Evolutionary conservation across 495 filamentous ascomycete species (phyloP), one percentile per base, ranked within the genome.

Genomic region (Hyphodiscus hymeniophilus): DNA sequence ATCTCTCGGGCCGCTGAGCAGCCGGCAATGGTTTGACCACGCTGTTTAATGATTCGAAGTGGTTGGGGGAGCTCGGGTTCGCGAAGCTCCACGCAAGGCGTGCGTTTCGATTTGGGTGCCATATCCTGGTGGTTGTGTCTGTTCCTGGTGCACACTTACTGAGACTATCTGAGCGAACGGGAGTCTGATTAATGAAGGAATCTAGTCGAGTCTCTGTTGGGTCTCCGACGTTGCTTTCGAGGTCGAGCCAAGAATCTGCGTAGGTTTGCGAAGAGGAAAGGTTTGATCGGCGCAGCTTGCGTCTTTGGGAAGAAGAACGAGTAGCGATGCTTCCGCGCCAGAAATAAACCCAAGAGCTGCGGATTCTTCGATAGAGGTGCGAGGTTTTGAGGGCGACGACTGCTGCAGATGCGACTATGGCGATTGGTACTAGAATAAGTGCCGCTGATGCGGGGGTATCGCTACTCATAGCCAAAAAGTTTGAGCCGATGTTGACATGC

Each of bases 341-440:
- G 41, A 54, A 10, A 22, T 33, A 17, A 24, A 23, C 24, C 24
- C 15, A 45, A 24, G 30, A 45, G 7, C 7, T 18, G 20, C 21
- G 11, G 13, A 47, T 18, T 26, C 22, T 23, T 18, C 47, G 32
- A 22, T 23, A 53, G 26, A 40, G 18, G n/a, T 48, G 39, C 12
- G 51, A 22, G 24, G 38, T 72, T 34, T 65, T 65, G 38, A 80
- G 54, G 24, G 72, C 71, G 22, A 74, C 43, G 40, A 62, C 66
- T 48, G 74, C 68, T 22, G 64, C 60, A 44, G 61, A 63, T 36
- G 63, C 59, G 42, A 75, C 63, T 32, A 77, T 60, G 44, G 66
- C 59, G 42, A 76, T 72, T 22, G 79, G 77, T 41, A 81, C 67
- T n/a, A 80, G 58, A 50, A 77, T 65, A 48, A 80, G 66, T 31